These are phyloP conservation scores for Alternaria ventricosa DNA, from an alignment of 2,329 filamentous ascomycete genomes.

Conservation along the genomic window DNA sequence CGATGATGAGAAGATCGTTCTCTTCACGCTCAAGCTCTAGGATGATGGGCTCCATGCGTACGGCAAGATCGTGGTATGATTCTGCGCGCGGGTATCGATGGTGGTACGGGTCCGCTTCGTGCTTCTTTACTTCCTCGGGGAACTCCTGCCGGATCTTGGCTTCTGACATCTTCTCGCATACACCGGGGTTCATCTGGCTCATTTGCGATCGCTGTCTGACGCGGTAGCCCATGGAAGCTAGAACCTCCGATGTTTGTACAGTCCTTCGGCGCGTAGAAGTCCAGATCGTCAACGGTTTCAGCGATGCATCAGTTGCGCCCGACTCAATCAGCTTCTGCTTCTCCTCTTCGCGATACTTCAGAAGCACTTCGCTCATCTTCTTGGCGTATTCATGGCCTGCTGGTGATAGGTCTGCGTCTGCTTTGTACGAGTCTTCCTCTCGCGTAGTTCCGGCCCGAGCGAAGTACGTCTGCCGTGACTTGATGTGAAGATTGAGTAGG, in stretches of 20 bases:
- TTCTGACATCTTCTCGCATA: constrained; percentile 93
- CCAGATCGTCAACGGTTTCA: constrained; percentile 89
- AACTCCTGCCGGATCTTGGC: constrained; percentile 79
- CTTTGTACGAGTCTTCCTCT: constrained; percentile 91
- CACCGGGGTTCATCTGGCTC: constrained; percentile 95
- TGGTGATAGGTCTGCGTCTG: constrained; percentile 82
- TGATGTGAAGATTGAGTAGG: constrained; percentile 96
- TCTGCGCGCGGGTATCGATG: constrained; percentile 95
- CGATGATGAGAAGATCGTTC: constrained; percentile 97
- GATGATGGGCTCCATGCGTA: constrained; percentile 96
- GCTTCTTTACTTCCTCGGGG: constrained; percentile 89
- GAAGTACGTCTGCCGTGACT: constrained; percentile 92
- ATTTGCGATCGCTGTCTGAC: constrained; percentile 93
- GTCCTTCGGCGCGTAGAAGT: constrained; percentile 90
- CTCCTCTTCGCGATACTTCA: constrained; percentile 85
- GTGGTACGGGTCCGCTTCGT: constrained; percentile 94
- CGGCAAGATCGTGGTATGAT: constrained; percentile 98
- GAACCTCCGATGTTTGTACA: constrained; percentile 83
- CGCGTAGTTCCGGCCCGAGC: constrained; percentile 82
- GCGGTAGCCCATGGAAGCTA: constrained; percentile 81
- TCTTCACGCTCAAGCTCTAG: constrained; percentile 96
- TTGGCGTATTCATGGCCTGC: constrained; percentile 80
- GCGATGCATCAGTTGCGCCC: constrained; percentile 70
- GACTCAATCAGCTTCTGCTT: constrained; percentile 71
- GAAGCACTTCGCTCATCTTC: constrained; percentile 72